Conservation (phyloP, 176 grass and related monocot species). For the Dactylis glomerata region DNA sequence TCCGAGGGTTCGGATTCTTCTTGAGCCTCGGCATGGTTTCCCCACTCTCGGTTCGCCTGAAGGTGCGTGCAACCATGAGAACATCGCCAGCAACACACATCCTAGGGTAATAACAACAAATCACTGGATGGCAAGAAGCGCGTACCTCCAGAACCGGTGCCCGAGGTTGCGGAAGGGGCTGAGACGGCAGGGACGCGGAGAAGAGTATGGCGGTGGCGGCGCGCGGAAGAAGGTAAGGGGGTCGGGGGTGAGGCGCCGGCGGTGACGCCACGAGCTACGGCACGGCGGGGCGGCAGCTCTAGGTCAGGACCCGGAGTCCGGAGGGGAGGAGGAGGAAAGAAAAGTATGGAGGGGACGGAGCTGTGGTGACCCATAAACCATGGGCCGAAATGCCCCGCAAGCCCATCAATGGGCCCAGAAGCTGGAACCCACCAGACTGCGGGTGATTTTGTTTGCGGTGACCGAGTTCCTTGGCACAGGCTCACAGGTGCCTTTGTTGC, state of each 20-base stretch:
- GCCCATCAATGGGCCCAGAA: neutral
- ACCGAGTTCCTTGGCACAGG: too few species aligned
- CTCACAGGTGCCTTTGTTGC: too few species aligned
- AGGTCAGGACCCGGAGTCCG: slow-evolving; percentile 1
- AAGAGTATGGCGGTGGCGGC: neutral
- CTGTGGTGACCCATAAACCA: neutral
- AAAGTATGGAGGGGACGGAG: neutral
- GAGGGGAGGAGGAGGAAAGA: neutral
- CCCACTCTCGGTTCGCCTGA: slow-evolving; percentile 21
- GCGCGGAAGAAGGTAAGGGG: neutral
- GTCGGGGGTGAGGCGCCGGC: neutral
- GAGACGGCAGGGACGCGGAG: neutral
- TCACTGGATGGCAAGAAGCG: neutral
- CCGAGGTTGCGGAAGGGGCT: neutral
- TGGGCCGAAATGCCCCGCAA: neutral
- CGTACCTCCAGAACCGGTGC: neutral
- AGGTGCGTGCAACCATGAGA: neutral
- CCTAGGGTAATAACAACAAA: neutral
- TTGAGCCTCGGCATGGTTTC: slow-evolving; percentile 46
- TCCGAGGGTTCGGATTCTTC: slow-evolving; percentile 39
- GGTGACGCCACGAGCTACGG: slow-evolving; percentile 4
- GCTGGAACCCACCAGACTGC: neutral
- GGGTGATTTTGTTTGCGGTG: too few species aligned
- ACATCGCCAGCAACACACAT: slow-evolving; percentile 17
- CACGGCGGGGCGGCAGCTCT: slow-evolving; percentile 6